A percentile compares a stretch with the other conserved stretches of the same genome.
Conservation (phyloP, 805 yeast genomes). For the Saturnispora sanitii region DNA sequence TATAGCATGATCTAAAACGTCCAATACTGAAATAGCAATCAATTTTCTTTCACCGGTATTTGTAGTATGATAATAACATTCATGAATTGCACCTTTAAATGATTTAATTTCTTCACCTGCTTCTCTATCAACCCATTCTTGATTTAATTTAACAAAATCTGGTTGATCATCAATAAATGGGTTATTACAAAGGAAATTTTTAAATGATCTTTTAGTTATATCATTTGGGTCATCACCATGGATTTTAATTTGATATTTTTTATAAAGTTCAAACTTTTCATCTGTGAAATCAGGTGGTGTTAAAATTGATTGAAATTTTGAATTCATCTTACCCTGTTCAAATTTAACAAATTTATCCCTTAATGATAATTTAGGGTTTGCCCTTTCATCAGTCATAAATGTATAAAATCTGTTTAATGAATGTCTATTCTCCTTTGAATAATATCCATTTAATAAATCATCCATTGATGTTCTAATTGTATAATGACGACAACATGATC, state of each 20-base stretch:
- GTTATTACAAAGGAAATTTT: slow-evolving; percentile 55
- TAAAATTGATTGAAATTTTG: slow-evolving; percentile 16
- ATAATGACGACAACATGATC: slow-evolving; percentile 72
- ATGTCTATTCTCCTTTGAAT: slow-evolving; percentile 59
- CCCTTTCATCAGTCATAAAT: slow-evolving; percentile 21
- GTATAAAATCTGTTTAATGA: slow-evolving; percentile 50
- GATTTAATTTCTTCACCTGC: slow-evolving; percentile 9
- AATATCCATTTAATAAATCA: slow-evolving; percentile 26
- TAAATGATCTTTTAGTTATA: slow-evolving; percentile 39
- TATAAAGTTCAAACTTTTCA: slow-evolving; percentile 55
- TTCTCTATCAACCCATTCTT: slow-evolving; percentile 28
- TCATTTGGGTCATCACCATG: slow-evolving; percentile 53
- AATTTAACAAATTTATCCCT: neutral
- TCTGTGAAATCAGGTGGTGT: slow-evolving; percentile 42
- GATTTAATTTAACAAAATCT: slow-evolving; percentile 33
- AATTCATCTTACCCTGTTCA: neutral
- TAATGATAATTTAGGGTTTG: neutral
- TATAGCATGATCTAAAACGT: slow-evolving; percentile 62
- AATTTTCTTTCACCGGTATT: slow-evolving; percentile 35
- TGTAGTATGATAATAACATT: slow-evolving; percentile 48
- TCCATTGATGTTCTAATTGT: slow-evolving; percentile 57
- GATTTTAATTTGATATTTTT: slow-evolving; percentile 58
- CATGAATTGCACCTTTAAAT: slow-evolving; percentile 60
- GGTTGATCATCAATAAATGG: slow-evolving; percentile 39
- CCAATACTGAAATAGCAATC: slow-evolving; percentile 69